These are phyloP conservation scores for Pezicula carpinea DNA, from an alignment of 2,329 filamentous ascomycete species.

Conservation along the genomic window DNA sequence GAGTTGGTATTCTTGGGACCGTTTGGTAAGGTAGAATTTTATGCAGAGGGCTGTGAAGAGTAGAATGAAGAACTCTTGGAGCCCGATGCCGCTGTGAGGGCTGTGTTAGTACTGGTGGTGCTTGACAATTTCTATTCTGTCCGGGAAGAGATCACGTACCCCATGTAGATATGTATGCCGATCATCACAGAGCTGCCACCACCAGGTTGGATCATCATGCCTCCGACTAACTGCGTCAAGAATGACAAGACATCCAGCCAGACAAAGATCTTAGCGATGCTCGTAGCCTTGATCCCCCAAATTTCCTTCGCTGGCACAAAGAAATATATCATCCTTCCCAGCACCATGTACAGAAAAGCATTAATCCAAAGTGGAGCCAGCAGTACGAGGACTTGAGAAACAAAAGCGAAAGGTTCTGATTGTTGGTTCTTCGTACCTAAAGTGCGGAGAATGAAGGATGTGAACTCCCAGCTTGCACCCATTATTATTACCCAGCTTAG, in stretches of 20 bases:
- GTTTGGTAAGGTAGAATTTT: conserved; percentile 31
- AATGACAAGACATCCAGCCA: conserved; percentile 44
- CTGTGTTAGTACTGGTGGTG: no score
- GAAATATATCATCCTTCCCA: conserved; percentile 30
- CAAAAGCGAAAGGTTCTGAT: conserved; percentile 24
- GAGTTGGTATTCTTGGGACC: conserved; percentile 29
- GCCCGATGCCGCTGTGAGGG: conserved; percentile 36
- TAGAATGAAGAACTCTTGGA: conserved; percentile 47
- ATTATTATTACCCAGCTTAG: conserved; percentile 42
- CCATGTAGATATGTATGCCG: conserved; percentile 45
- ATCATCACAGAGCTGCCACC: conserved; percentile 28
- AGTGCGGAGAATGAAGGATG: conserved; percentile 34
- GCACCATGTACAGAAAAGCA: conserved; percentile 30
- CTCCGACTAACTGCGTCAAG: conserved; percentile 39
- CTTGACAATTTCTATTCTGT: no score
- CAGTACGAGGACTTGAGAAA: conserved; percentile 38
- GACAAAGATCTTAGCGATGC: conserved; percentile 42
- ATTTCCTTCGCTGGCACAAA: conserved; percentile 33
- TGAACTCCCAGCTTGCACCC: conserved; percentile 37
- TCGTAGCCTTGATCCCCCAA: conserved; percentile 26
- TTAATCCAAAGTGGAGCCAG: conserved; percentile 30
- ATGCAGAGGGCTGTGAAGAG: conserved; percentile 38
- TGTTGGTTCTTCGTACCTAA: conserved; percentile 37
- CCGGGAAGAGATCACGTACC: no score
- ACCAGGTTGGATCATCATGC: conserved; percentile 29